phyloP scores from a whole-genome alignment of 495 filamentous ascomycete genomes.

The Mytilinidion resinicola region DNA sequence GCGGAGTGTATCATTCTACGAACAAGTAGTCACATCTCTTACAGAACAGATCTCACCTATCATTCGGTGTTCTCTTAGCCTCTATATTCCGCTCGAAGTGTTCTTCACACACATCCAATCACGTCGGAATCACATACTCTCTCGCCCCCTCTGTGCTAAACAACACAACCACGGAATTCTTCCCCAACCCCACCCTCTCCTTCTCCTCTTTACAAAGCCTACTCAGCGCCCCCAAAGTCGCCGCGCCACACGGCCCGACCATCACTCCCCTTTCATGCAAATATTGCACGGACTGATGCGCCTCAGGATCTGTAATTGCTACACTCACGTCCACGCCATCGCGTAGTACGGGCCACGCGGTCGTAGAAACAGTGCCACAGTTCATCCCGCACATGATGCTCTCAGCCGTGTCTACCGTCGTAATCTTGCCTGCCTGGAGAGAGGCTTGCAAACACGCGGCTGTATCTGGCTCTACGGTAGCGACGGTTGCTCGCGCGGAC shows the following conservation, averaged over 20 bases:
- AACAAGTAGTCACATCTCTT: too few species aligned
- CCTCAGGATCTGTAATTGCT: conserved; percentile 51
- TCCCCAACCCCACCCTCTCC: conserved; percentile 31
- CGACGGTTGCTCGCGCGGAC: conserved; percentile 32
- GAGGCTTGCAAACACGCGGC: conserved; percentile 54
- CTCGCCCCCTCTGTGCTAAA: conserved; percentile 38
- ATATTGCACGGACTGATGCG: conserved; percentile 46
- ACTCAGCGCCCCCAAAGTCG: conserved; percentile 52
- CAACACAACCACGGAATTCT: conserved; percentile 48
- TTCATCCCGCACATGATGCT: conserved; percentile 67
- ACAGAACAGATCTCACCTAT: too few species aligned
- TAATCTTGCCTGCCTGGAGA: conserved; percentile 41
- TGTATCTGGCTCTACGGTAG: conserved; percentile 58
- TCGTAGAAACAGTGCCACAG: conserved; percentile 58
- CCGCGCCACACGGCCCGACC: conserved; percentile 61
- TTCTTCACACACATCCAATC: too few species aligned
- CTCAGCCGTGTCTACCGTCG: conserved; percentile 41
- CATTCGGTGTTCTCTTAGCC: too few species aligned
- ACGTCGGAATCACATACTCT: conserved; percentile 20
- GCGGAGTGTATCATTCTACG: too few species aligned
- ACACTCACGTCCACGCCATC: conserved; percentile 53
- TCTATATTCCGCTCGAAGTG: too few species aligned
- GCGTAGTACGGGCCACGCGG: conserved; percentile 53
- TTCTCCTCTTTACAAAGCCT: conserved; percentile 35
- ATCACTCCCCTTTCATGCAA: conserved; percentile 42